These are phyloP conservation scores for Vaccinium vitisidaea DNA, from an alignment of 148 eudicot genomes.

Conservation along the genomic window DNA sequence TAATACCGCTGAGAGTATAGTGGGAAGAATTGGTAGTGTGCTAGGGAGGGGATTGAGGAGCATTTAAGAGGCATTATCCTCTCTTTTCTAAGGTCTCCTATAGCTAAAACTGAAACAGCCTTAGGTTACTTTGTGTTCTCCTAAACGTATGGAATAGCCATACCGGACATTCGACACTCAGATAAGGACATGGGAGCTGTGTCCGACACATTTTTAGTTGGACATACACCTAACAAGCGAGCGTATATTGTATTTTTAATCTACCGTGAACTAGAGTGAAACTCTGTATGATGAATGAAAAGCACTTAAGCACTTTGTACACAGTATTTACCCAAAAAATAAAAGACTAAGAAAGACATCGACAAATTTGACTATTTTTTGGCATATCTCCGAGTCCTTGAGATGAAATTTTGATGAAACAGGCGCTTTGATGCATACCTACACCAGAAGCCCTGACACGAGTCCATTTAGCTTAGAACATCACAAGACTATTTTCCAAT, in stretches of 20 bases:
- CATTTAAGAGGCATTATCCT: background rate
- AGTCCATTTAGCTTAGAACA: background rate
- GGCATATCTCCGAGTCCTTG: background rate
- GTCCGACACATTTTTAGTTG: background rate
- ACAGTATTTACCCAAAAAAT: background rate
- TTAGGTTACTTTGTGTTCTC: background rate
- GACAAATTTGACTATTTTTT: background rate
- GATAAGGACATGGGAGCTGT: background rate
- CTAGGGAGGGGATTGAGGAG: background rate
- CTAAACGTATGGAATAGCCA: background rate
- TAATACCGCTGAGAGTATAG: no score
- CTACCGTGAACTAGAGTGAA: background rate
- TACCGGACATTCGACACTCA: background rate
- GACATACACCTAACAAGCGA: background rate
- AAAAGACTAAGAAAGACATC: background rate
- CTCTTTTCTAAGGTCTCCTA: background rate
- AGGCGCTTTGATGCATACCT: background rate
- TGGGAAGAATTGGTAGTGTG: background rate
- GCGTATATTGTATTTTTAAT: background rate
- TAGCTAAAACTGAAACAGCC: background rate
- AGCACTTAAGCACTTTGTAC: background rate
- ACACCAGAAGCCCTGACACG: background rate
- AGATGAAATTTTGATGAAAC: background rate
- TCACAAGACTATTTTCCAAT: background rate
- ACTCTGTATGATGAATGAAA: background rate